Base-by-base conservation (phyloP, 208 protist genomes). In the Crithidia mellificae region DNA sequence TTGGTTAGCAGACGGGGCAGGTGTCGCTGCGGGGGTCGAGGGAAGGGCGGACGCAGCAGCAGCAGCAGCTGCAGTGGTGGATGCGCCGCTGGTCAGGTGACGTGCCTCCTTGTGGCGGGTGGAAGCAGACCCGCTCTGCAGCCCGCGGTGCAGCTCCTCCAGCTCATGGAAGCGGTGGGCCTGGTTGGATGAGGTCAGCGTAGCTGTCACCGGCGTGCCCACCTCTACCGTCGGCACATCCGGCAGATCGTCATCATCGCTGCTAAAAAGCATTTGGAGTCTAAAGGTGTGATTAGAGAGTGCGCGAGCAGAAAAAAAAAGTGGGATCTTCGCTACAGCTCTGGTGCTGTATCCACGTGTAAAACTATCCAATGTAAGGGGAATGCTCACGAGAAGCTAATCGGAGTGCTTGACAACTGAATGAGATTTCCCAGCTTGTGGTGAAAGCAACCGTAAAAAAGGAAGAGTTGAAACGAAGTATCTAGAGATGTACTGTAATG, bases 171-270 rank as follows among this genome's bases (percentile, higher is more conserved):
- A 50, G 36, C 80, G 72, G 14, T 78, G 20, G 62, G 76, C 57
- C 53, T 90, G 80, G 1, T 54, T 51, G 2, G 67, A 63, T 25
- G 43, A 66, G 54, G 55, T 39, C 0, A 68, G 20, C 19, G 32
- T 39, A 7, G 68, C 58, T 1, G 34, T 29, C n/a, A 63, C 55
- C 8, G 30, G 24, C 19, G 68, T 55, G 49, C 38, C 29, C 5
- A 50, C 44, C 24, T 63, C 49, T 27, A 65, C 52, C 4, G 68
- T 78, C 2, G 80, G 84, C 6, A 90, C 69, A 17, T 81, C 78
- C 14, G 84, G 81, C 25, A 86, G 38, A 47, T 79, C 63, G 38
- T 88, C 82, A n/a, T 87, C 78, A 50, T 87, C 77, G 29, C 71
- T 78, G 43, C 47, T 72, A 41, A 81, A 70, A 24, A 77, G 47